Conservation (phyloP, 2,329 filamentous ascomycete species). For the Fusarium nanum region DNA sequence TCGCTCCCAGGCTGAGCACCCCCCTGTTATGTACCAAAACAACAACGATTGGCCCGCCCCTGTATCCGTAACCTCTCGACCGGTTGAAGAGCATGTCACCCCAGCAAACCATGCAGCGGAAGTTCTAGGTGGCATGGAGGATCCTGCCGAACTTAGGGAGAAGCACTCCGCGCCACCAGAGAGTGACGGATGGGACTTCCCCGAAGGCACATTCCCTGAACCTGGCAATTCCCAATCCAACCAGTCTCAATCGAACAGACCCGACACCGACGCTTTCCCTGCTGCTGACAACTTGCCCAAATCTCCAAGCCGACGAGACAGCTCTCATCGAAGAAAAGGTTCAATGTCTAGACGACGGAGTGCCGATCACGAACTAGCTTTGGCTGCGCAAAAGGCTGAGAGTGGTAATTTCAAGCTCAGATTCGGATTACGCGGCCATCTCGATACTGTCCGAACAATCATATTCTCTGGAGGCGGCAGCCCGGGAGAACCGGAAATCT, state of each 20-base stretch:
- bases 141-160: conserved; percentile 58
- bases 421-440: conserved; percentile 90
- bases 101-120: conserved; percentile 56
- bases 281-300: conserved; percentile 83
- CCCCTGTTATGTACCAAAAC: conserved; percentile 55
- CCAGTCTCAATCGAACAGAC: conserved; percentile 68
- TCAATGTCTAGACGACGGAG: conserved; percentile 79
- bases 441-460: conserved; percentile 92
- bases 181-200: conserved; percentile 91
- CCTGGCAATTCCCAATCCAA: conserved; percentile 59
- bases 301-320: conserved; percentile 77
- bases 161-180: conserved; percentile 63
- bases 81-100: conserved; percentile 50
- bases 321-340: conserved; percentile 81
- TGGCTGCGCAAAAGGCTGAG: conserved; percentile 71
- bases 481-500: conserved; percentile 95
- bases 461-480: conserved; percentile 98
- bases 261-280: conserved; percentile 90
- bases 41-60: conserved; percentile 52
- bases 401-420: conserved; percentile 87
- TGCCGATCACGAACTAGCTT: conserved; percentile 71
- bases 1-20: conserved; percentile 63
- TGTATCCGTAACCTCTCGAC: conserved; percentile 50
- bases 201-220: conserved; percentile 77
- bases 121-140: conserved; percentile 53